A percentile compares a stretch with the other conserved stretches of the same genome.
These are phyloP conservation scores for Claviceps cyperi DNA, from an alignment of 2,329 filamentous ascomycete genomes.

Conservation along the genomic window DNA sequence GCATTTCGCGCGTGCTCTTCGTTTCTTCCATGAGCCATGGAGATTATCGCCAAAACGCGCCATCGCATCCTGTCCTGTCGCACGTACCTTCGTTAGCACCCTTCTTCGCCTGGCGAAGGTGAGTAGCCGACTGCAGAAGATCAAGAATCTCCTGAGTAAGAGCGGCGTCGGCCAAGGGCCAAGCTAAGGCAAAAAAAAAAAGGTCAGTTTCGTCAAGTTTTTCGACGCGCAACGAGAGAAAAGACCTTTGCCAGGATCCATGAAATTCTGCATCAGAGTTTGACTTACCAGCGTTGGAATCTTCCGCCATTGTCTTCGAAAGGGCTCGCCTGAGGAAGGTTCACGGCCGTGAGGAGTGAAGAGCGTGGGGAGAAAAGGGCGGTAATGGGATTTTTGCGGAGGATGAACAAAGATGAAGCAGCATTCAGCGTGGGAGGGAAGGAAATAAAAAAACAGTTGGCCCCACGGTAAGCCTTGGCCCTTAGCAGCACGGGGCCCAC, in stretches of 20 bases:
- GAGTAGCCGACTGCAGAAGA: conserved; percentile 59
- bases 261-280: too few relatives aligned
- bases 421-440: neutral
- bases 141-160: conserved; percentile 74
- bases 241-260: too few relatives aligned
- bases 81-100: conserved; percentile 58
- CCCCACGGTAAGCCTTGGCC: neutral
- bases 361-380: neutral
- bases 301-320: conserved; percentile 13
- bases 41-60: too few relatives aligned
- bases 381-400: conserved; percentile 1
- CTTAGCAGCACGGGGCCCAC: conserved; percentile 1
- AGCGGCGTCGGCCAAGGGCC: conserved; percentile 58
- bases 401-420: neutral
- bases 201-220: neutral
- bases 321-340: conserved; percentile 30
- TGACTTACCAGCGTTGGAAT: conserved; percentile 12
- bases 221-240: neutral
- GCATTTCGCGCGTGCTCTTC: too few relatives aligned
- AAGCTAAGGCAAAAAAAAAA: conserved; percentile 28
- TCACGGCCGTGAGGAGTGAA: conserved; percentile 33
- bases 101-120: conserved; percentile 64
- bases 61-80: neutral
- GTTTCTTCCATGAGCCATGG: too few relatives aligned
- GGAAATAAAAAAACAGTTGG: conserved; percentile 4